These are phyloP conservation scores for Nicotiana otophora DNA, from an alignment of 257 asterid genomes.

Conservation along the genomic window DNA sequence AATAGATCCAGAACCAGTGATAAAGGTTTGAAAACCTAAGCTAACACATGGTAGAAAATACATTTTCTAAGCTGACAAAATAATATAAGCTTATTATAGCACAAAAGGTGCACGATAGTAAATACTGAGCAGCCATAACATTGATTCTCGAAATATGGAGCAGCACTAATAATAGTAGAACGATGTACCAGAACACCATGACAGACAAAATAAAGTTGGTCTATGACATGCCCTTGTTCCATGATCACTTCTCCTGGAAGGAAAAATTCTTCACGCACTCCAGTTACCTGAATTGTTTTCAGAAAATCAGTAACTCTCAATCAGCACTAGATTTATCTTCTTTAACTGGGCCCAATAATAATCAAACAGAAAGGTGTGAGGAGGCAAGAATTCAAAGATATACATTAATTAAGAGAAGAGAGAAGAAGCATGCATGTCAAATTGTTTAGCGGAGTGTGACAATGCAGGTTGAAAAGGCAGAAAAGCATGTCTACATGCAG, in stretches of 20 bases:
- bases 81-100: not conserved
- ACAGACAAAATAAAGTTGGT: conserved; percentile 86
- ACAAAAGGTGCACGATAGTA: not conserved
- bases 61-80: not conserved
- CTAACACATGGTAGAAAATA: not conserved
- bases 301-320: not conserved
- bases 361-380: not conserved
- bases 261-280: conserved; percentile 88
- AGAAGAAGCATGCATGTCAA: not conserved
- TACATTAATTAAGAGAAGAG: not conserved
- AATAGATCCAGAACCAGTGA: not conserved
- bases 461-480: not conserved
- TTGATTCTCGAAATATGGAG: not conserved
- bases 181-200: conserved; percentile 63
- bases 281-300: conserved; percentile 46
- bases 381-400: not conserved
- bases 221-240: conserved; percentile 80
- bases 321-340: not conserved
- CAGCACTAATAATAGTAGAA: not conserved
- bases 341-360: not conserved
- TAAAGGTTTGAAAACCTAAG: not conserved
- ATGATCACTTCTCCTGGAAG: conserved; percentile 92
- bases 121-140: not conserved
- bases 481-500: not conserved
- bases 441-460: not conserved